Evolutionary conservation across 495 filamentous ascomycete genomes (phyloP).

Genomic region (Penicillium coprophilum): DNA sequence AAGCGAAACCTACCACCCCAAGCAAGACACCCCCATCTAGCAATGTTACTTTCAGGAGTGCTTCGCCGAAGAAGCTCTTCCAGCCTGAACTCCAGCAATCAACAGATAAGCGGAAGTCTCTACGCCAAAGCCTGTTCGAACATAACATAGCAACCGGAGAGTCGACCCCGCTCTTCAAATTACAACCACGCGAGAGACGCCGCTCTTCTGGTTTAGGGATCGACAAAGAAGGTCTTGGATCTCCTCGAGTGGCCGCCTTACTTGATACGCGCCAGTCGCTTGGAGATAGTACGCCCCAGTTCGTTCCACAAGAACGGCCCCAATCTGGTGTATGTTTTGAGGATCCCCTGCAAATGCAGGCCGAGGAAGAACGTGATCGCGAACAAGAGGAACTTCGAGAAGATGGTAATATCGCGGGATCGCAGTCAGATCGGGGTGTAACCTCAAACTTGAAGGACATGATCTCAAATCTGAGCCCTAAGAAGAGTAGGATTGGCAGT

Average conservation of each 20-base stretch:
- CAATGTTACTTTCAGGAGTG: slow-evolving; percentile 44
- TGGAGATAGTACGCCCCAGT: slow-evolving; percentile 60
- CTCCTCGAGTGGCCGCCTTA: slow-evolving; percentile 70
- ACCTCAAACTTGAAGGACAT: slow-evolving; percentile 69
- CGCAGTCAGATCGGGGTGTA: slow-evolving; percentile 57
- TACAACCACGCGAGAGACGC: slow-evolving; percentile 61
- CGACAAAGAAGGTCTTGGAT: slow-evolving; percentile 74
- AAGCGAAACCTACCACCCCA: slow-evolving; percentile 50
- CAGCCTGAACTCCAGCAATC: slow-evolving; percentile 48
- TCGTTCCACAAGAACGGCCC: slow-evolving; percentile 52
- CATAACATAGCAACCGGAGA: slow-evolving; percentile 56
- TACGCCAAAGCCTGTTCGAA: slow-evolving; percentile 56
- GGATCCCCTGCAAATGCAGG: slow-evolving; percentile 64
- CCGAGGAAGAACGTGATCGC: slow-evolving; percentile 67
- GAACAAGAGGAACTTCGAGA: slow-evolving; percentile 62
- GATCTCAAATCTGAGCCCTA: slow-evolving; percentile 75
- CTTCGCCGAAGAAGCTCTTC: slow-evolving; percentile 57
- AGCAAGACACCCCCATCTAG: slow-evolving; percentile 52
- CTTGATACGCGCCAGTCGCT: slow-evolving; percentile 73
- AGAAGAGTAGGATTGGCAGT: slow-evolving; percentile 64
- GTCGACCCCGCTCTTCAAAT: slow-evolving; percentile 60
- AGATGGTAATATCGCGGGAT: slow-evolving; percentile 51
- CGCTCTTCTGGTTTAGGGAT: slow-evolving; percentile 72
- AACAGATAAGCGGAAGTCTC: slow-evolving; percentile 35
- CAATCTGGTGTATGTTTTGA: slow-evolving; percentile 61